Evolutionary conservation across 345 rosid genomes (phyloP).

Genomic region (Eucalyptus polyanthemos): DNA sequence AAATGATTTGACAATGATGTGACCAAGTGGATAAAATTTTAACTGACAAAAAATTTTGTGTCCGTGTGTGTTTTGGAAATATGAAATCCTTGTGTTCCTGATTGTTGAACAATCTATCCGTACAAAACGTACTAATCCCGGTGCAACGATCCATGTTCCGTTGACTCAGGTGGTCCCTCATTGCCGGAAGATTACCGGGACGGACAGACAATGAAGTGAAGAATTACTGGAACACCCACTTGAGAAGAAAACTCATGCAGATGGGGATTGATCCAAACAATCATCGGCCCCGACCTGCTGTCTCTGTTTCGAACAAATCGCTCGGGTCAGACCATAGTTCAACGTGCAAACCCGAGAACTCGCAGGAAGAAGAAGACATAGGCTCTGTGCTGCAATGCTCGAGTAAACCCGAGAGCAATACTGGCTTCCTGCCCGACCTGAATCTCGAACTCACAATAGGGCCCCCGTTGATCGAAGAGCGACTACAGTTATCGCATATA

Average conservation of each 20-base stretch:
- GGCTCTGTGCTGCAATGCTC: not conserved
- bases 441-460: slow-evolving; percentile 12
- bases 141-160: not conserved
- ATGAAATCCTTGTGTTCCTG: not conserved
- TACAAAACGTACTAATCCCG: not conserved
- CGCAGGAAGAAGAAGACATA: not conserved
- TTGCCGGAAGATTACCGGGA: slow-evolving; percentile 24
- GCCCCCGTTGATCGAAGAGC: not conserved
- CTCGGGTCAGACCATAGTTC: not conserved
- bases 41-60: not conserved
- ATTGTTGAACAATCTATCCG: not conserved
- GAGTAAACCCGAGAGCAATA: not conserved
- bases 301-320: not conserved
- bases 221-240: slow-evolving; percentile 22
- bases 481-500: not conserved
- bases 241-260: slow-evolving; percentile 6
- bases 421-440: slow-evolving; percentile 8
- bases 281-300: not conserved
- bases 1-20: not conserved
- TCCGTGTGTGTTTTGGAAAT: not conserved
- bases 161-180: slow-evolving; percentile 12
- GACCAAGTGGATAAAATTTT: not conserved
- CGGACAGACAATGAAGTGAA: slow-evolving; percentile 23
- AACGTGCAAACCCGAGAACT: not conserved
- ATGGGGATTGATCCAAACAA: slow-evolving; percentile 10